Percentiles rank a stretch among this genome's conserved stretches.
Evolutionary conservation across 169 alveolate species (phyloP).

Genomic region (Amoebophrya sp.): DNA sequence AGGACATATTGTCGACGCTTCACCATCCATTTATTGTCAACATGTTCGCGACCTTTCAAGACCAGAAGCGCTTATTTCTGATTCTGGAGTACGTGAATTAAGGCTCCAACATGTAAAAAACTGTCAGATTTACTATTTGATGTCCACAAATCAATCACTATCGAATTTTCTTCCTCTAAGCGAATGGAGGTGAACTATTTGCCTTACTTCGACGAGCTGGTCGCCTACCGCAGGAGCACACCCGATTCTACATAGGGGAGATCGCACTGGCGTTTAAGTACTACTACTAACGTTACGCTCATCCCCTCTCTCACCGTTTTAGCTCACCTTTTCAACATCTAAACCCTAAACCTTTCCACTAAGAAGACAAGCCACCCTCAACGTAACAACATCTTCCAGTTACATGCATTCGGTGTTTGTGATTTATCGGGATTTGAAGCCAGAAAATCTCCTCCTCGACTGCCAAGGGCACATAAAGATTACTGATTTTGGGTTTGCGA

Average conservation of each 20-base stretch:
- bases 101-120: too few relatives aligned
- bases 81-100: slow-evolving; percentile 84
- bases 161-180: too few relatives aligned
- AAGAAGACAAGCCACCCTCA: too few relatives aligned
- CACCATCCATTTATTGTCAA: slow-evolving; percentile 60
- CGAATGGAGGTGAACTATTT: slow-evolving; percentile 92
- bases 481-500: slow-evolving; percentile 82
- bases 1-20: slow-evolving; percentile 52
- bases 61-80: slow-evolving; percentile 76
- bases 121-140: too few relatives aligned
- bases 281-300: not conserved
- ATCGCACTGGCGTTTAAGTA: not conserved
- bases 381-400: too few relatives aligned
- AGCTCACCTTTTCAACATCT: not conserved
- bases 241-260: slow-evolving; percentile 36
- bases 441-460: slow-evolving; percentile 77
- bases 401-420: slow-evolving; percentile 72
- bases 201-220: slow-evolving; percentile 37
- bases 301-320: not conserved
- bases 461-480: slow-evolving; percentile 72
- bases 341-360: too few relatives aligned
- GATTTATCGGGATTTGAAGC: slow-evolving; percentile 79
- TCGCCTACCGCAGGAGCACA: slow-evolving; percentile 42
- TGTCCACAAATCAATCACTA: too few relatives aligned
- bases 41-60: slow-evolving; percentile 64